These are phyloP conservation scores for Epichloe glyceriae DNA, from an alignment of 2,329 filamentous ascomycete species.

Conservation along the genomic window DNA sequence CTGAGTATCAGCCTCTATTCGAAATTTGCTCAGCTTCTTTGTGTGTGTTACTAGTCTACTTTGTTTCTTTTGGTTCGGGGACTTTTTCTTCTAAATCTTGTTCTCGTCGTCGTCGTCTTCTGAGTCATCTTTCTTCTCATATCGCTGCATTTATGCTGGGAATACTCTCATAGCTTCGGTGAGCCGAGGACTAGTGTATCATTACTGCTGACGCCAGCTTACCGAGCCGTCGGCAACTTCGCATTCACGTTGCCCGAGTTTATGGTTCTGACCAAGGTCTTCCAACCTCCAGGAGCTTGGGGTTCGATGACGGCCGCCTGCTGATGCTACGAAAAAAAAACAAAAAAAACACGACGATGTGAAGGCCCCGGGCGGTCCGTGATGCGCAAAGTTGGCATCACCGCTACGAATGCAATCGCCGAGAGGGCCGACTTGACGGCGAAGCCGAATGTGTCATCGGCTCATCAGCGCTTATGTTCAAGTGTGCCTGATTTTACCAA, in stretches of 20 bases:
- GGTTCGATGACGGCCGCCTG: background rate
- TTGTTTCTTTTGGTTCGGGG: background rate
- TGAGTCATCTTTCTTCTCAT: background rate
- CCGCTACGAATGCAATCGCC: too few relatives aligned
- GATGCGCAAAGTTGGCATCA: too few relatives aligned
- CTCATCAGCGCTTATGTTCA: background rate
- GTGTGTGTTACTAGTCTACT: slow-evolving; percentile 11
- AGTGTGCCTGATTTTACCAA: background rate
- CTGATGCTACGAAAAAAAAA: too few relatives aligned
- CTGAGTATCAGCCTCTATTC: background rate
- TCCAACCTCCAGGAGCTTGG: background rate
- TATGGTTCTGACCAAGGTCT: background rate
- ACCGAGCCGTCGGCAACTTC: background rate
- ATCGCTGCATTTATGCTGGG: background rate
- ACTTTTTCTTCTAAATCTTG: background rate
- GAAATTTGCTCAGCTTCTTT: slow-evolving; percentile 5
- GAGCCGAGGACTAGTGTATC: slow-evolving; percentile 3
- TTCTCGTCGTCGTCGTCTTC: background rate
- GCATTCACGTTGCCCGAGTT: background rate
- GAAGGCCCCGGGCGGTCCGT: too few relatives aligned
- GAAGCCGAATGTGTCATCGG: background rate
- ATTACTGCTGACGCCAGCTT: background rate
- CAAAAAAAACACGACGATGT: too few relatives aligned
- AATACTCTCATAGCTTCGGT: slow-evolving; percentile 1
- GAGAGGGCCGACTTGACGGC: background rate